A percentile compares a stretch with the other conserved stretches of the same genome.
phyloP scores from a whole-genome alignment of 768 basidiomycete species.

The Mycena rebaudengoi region DNA sequence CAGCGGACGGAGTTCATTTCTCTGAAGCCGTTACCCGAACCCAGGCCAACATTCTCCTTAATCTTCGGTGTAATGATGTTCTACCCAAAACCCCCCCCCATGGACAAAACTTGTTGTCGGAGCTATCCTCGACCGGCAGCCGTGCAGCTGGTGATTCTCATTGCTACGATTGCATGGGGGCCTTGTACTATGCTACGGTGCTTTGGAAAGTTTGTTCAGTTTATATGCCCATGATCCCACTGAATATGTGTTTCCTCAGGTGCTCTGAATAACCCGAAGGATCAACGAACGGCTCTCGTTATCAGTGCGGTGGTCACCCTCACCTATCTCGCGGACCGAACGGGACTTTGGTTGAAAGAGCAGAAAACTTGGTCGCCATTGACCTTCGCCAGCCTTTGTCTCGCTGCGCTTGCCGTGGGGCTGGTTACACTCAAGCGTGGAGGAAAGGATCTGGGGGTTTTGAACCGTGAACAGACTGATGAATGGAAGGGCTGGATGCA shows the following conservation, averaged over 20 bases:
- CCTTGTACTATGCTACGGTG: constrained; percentile 50
- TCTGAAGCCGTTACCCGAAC: constrained; percentile 64
- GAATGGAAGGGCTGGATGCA: constrained; percentile 99
- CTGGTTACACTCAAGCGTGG: constrained; percentile 70
- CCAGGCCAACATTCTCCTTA: constrained; percentile 83
- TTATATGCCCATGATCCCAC: constrained; percentile 1
- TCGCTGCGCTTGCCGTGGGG: constrained; percentile 65
- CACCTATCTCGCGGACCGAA: constrained; percentile 85
- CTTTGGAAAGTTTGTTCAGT: background rate
- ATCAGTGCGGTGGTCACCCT: constrained; percentile 75
- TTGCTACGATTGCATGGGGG: constrained; percentile 56
- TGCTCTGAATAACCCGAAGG: constrained; percentile 36
- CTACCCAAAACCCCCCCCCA: constrained; percentile 68
- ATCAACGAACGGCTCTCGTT: constrained; percentile 58
- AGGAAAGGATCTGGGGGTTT: constrained; percentile 87
- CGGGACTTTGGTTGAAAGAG: constrained; percentile 87
- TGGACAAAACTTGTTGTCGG: constrained; percentile 84
- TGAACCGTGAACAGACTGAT: constrained; percentile 93
- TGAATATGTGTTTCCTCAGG: too few species aligned
- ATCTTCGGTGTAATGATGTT: constrained; percentile 80
- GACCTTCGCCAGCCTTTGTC: constrained; percentile 68
- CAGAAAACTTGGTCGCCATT: constrained; percentile 83
- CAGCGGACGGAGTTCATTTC: constrained; percentile 89
- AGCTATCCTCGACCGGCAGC: constrained; percentile 73
- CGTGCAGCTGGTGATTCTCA: constrained; percentile 63